Conservation (phyloP, 1,284 basidiomycete species). For the Rhizoctonia solani region DNA sequence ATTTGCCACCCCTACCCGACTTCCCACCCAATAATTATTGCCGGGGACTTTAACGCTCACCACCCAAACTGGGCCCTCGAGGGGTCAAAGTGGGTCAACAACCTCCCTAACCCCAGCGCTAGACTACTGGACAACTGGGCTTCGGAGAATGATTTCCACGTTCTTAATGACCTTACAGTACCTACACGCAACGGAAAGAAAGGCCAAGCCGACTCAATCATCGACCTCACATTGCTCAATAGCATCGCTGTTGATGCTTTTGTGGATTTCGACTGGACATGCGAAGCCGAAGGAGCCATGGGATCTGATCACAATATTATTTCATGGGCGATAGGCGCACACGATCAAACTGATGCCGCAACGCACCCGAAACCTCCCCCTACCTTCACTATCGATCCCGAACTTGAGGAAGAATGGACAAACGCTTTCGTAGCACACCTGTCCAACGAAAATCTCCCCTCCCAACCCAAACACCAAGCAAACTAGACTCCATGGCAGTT, state of each 20-base stretch:
- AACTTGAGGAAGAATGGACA: neutral
- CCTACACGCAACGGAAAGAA: neutral
- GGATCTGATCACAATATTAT: slow-evolving; percentile 6
- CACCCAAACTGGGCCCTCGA: too few relatives aligned
- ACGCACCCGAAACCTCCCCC: neutral
- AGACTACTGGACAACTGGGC: slow-evolving; percentile 24
- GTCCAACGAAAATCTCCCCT: too few relatives aligned
- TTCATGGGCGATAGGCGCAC: neutral
- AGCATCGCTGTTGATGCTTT: neutral
- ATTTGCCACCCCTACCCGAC: too few relatives aligned
- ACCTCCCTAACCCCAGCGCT: too few relatives aligned
- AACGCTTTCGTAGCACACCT: too few relatives aligned
- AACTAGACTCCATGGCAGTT: too few relatives aligned
- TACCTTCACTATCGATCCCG: neutral
- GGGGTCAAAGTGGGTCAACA: too few relatives aligned
- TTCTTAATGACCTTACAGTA: neutral
- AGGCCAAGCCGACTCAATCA: slow-evolving; percentile 2
- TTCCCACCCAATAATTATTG: too few relatives aligned
- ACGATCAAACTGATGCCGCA: neutral
- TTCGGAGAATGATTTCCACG: neutral
- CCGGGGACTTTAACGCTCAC: too few relatives aligned
- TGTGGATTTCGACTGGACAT: neutral
- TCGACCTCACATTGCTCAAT: slow-evolving; percentile 25
- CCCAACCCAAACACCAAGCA: too few relatives aligned
- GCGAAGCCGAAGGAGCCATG: too few relatives aligned